Evolutionary conservation across 129 eudicot species (phyloP), one percentile per base, ranked within the genome.

Genomic region (Daucus carota): DNA sequence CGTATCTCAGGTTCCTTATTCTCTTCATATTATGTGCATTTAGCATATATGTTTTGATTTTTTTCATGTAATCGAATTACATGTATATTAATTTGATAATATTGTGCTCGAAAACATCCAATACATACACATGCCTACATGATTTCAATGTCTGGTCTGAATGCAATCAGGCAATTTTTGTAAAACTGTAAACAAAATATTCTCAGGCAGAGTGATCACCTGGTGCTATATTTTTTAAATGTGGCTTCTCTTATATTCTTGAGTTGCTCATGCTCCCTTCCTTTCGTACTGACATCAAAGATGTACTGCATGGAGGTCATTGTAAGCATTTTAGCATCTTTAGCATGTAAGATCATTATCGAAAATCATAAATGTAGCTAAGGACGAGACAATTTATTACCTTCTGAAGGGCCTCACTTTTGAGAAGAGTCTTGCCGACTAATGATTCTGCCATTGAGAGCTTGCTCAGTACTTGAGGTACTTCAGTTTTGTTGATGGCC

Each of bases 371-470:
- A n/a, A n/a, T n/a, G n/a, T 36, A 36, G 5, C 5, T 22, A 20
- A 36, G 40, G 5, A 36, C 40, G 28, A 29, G 5, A 1, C 40
- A n/a, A n/a, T n/a, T 29, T 0, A 29, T 14, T 8, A 63, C 70
- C 70, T 63, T 63, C 14, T 63, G 70, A 63, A 63, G 70, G 10
- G 70, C 40, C 70, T 29, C 70, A 32, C 40, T 63, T 40, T 63
- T 13, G 40, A 63, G 70, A 29, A 63, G 17, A 29, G 34, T 63
- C 22, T 29, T 63, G 3, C 70, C 20, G 40, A 31, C 0, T 28
- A 12, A 5, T 31, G 63, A 1, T 22, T 52, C 63, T 54, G 63
- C 70, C 34, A 63, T 63, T 12, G 18, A 63, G 38, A 24, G 17
- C 68, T n/a, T 9, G 15, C 20, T 28, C 40, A 40, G 8, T 40